Percentiles rank a stretch among this genome's conserved stretches.
These are phyloP conservation scores for Rhynchosporium secalis DNA, from an alignment of 2,329 filamentous ascomycete species.

Conservation along the genomic window DNA sequence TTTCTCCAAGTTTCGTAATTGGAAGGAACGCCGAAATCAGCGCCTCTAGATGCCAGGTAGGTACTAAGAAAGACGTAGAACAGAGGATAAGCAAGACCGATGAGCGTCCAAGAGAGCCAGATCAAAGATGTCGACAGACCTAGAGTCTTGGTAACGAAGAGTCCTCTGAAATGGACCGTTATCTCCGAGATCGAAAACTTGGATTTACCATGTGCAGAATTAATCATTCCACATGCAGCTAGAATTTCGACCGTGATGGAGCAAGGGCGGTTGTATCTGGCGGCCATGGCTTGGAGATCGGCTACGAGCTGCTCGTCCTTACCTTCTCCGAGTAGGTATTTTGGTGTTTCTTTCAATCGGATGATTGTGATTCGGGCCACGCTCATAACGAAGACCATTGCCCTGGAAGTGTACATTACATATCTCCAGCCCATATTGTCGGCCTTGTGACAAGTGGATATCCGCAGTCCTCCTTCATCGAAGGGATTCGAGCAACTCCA, in stretches of 20 bases:
- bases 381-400: slow-evolving; percentile 54
- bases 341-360: slow-evolving; percentile 55
- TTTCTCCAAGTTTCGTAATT: slow-evolving; percentile 67
- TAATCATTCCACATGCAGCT: slow-evolving; percentile 45
- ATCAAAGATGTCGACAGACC: slow-evolving; percentile 62
- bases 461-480: slow-evolving; percentile 30
- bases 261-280: slow-evolving; percentile 53
- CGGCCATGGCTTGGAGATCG: slow-evolving; percentile 50
- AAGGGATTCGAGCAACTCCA: slow-evolving; percentile 44
- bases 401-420: slow-evolving; percentile 53
- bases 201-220: slow-evolving; percentile 37
- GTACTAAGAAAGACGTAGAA: slow-evolving; percentile 72
- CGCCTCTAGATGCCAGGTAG: slow-evolving; percentile 63
- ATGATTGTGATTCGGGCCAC: slow-evolving; percentile 55
- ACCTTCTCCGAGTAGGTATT: slow-evolving; percentile 55
- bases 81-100: slow-evolving; percentile 71
- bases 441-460: slow-evolving; percentile 47
- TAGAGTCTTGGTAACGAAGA: slow-evolving; percentile 63
- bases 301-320: slow-evolving; percentile 52
- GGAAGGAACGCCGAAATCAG: slow-evolving; percentile 52
- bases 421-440: slow-evolving; percentile 61
- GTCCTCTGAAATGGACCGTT: slow-evolving; percentile 58
- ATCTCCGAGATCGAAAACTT: slow-evolving; percentile 41
- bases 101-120: slow-evolving; percentile 68
- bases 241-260: slow-evolving; percentile 52